These are phyloP conservation scores for Extremus antarcticus DNA, from an alignment of 495 filamentous ascomycete species.

Conservation along the genomic window DNA sequence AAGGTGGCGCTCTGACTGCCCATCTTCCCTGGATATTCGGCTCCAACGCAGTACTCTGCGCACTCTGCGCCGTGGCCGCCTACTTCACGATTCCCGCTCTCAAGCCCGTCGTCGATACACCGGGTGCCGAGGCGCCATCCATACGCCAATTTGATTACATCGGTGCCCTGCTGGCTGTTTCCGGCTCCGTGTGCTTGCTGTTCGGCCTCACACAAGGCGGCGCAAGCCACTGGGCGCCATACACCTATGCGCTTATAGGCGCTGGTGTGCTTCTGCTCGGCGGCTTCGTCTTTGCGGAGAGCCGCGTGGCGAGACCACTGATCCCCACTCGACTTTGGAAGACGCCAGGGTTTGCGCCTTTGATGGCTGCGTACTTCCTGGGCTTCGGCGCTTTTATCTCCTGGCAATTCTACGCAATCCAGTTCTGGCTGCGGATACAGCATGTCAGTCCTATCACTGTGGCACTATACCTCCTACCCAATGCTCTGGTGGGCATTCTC, in stretches of 20 bases:
- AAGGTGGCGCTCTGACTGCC: slow-evolving; percentile 13
- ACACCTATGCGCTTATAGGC: slow-evolving; percentile 15
- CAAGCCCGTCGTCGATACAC: slow-evolving; percentile 1
- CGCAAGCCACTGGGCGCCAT: slow-evolving; percentile 7
- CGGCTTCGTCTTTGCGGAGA: slow-evolving; percentile 10
- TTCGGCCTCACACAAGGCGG: slow-evolving; percentile 19
- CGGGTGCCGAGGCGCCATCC: background rate
- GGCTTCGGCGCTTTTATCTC: slow-evolving; percentile 38
- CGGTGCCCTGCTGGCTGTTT: background rate
- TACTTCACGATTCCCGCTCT: slow-evolving; percentile 13
- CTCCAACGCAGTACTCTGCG: slow-evolving; percentile 12
- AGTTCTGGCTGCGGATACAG: slow-evolving; percentile 41
- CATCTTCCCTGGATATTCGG: slow-evolving; percentile 18
- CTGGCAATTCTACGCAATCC: slow-evolving; percentile 44
- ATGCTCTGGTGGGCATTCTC: slow-evolving; percentile 35
- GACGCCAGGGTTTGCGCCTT: slow-evolving; percentile 37
- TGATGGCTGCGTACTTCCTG: slow-evolving; percentile 40
- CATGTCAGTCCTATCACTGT: slow-evolving; percentile 31
- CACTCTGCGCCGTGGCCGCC: background rate
- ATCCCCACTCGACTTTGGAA: slow-evolving; percentile 20
- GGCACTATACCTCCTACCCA: slow-evolving; percentile 37
- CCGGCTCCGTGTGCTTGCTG: slow-evolving; percentile 10
- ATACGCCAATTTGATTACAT: slow-evolving; percentile 9
- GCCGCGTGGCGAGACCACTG: slow-evolving; percentile 4
- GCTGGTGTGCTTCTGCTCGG: slow-evolving; percentile 6